These are phyloP conservation scores for Colletotrichum sp. DNA, from an alignment of 2,329 filamentous ascomycete genomes.

Conservation along the genomic window DNA sequence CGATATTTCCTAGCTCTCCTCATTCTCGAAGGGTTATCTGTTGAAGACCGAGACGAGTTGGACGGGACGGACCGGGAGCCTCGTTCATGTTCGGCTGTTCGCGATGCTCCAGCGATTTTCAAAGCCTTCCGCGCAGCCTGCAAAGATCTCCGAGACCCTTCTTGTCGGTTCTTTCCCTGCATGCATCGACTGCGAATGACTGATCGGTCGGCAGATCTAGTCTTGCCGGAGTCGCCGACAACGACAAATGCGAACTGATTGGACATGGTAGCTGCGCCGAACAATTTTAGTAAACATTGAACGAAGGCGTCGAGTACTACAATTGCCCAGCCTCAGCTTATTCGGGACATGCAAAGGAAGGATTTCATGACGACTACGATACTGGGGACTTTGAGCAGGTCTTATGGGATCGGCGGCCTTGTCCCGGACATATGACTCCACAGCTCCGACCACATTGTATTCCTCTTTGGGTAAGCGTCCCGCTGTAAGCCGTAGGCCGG, in stretches of 20 bases:
- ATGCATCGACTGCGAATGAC: constrained; percentile 1
- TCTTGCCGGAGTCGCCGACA: background rate
- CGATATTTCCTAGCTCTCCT: background rate
- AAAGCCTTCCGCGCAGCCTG: background rate
- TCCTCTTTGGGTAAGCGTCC: background rate
- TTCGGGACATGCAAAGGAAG: background rate
- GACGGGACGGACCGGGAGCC: background rate
- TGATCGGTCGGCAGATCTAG: background rate
- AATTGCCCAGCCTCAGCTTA: background rate
- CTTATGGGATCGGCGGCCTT: background rate
- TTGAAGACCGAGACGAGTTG: background rate
- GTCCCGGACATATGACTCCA: background rate
- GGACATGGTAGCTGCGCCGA: background rate
- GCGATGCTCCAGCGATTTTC: background rate
- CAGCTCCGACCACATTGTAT: background rate
- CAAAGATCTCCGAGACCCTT: background rate
- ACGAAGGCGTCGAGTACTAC: background rate
- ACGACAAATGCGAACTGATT: background rate
- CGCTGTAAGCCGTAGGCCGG: background rate
- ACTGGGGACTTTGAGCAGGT: background rate
- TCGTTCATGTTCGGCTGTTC: background rate
- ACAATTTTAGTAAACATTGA: background rate
- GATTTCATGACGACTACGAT: background rate
- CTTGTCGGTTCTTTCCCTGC: background rate
- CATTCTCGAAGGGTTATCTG: background rate